A percentile compares a stretch with the other conserved stretches of the same genome.
phyloP scores from a whole-genome alignment of 805 yeast genomes.

The Spathaspora girioi region DNA sequence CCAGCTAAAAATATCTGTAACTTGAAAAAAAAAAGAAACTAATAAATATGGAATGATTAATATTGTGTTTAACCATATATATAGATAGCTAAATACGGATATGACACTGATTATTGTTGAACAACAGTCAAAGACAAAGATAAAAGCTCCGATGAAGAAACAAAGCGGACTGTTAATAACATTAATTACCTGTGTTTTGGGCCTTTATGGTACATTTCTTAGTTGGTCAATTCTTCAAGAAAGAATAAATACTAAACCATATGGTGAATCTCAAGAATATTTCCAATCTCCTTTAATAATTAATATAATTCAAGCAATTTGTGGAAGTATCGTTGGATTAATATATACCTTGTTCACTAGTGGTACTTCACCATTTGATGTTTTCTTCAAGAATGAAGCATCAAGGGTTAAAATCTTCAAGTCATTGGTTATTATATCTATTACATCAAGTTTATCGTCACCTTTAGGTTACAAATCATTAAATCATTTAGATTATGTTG shows the following conservation, averaged over 20 bases:
- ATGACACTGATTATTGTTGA: not conserved
- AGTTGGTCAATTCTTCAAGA: constrained; percentile 94
- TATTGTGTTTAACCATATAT: not conserved
- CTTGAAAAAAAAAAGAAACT: not conserved
- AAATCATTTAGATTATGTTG: constrained; percentile 79
- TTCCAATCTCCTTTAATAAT: constrained; percentile 81
- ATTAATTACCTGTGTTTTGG: constrained; percentile 39
- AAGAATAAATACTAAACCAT: constrained; percentile 72
- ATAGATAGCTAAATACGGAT: not conserved
- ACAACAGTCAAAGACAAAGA: not conserved
- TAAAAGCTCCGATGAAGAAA: constrained; percentile 1
- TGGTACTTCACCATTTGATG: constrained; percentile 19
- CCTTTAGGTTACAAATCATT: constrained; percentile 81
- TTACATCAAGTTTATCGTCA: constrained; percentile 75
- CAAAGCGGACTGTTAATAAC: constrained; percentile 18
- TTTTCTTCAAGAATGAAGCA: constrained; percentile 29
- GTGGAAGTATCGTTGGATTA: constrained; percentile 69
- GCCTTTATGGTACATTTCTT: constrained; percentile 82
- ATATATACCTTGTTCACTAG: constrained; percentile 45
- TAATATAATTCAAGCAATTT: constrained; percentile 66
- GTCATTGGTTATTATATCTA: constrained; percentile 51
- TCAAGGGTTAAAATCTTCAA: constrained; percentile 17
- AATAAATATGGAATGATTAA: not conserved
- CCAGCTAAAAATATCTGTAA: too few relatives aligned
- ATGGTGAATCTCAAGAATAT: constrained; percentile 46